These are phyloP conservation scores for Pyrenophora teres DNA, from an alignment of 2,329 filamentous ascomycete species.

Conservation along the genomic window DNA sequence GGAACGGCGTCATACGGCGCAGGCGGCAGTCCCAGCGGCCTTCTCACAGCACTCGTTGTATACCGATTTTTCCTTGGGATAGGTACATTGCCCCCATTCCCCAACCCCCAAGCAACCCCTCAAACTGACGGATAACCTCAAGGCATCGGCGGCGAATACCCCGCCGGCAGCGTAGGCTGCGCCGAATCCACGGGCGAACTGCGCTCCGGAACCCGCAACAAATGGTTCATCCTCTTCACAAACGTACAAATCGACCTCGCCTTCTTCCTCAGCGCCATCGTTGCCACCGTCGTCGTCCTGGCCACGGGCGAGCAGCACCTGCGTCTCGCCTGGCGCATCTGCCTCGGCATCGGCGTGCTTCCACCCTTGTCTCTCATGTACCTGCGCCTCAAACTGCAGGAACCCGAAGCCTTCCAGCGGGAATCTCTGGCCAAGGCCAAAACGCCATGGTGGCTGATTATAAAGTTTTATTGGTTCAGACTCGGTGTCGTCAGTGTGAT, in stretches of 20 bases:
- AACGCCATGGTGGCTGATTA: conserved; percentile 50
- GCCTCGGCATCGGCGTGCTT: conserved; percentile 62
- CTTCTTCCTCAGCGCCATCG: conserved; percentile 79
- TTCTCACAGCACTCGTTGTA: conserved; percentile 78
- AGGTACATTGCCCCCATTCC: conserved; percentile 26
- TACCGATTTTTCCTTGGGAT: conserved; percentile 79
- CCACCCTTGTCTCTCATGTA: conserved; percentile 61
- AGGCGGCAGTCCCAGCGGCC: conserved; percentile 67
- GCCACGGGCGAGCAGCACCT: conserved; percentile 63
- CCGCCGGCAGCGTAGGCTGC: conserved; percentile 79
- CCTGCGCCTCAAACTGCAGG: conserved; percentile 60
- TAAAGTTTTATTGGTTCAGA: conserved; percentile 61
- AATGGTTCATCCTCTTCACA: conserved; percentile 82
- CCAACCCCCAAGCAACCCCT: too few relatives aligned
- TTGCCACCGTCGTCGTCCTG: conserved; percentile 69
- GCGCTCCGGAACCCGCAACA: conserved; percentile 78
- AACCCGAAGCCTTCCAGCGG: conserved; percentile 59
- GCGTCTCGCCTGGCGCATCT: conserved; percentile 79
- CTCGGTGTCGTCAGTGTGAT: conserved; percentile 60
- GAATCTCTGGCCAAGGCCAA: conserved; percentile 54
- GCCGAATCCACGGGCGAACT: conserved; percentile 85
- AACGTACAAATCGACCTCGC: conserved; percentile 86
- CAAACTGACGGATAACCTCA: background rate
- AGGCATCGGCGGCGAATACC: conserved; percentile 81
- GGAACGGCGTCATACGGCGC: conserved; percentile 77